These are phyloP conservation scores for Hevea brasiliensis DNA, from an alignment of 345 rosid species.

Conservation along the genomic window DNA sequence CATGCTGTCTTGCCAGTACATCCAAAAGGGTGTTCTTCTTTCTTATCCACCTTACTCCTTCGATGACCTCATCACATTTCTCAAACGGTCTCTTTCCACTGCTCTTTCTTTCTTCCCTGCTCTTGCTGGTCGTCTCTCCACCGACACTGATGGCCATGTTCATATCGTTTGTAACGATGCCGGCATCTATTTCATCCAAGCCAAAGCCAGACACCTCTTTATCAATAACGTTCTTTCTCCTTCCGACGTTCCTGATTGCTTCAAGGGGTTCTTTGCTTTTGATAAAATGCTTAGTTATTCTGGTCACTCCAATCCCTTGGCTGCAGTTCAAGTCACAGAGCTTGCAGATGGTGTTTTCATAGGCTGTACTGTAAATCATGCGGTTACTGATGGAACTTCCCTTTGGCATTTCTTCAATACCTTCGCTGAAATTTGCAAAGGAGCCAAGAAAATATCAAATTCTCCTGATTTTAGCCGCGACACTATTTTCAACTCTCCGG, in stretches of 20 bases:
- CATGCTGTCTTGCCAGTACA: conserved; percentile 97
- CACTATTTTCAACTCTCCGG: conserved; percentile 61
- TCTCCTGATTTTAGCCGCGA: conserved; percentile 63
- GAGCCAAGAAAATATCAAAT: conserved; percentile 55
- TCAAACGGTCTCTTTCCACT: conserved; percentile 63
- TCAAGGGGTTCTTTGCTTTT: conserved; percentile 71
- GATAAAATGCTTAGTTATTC: conserved; percentile 72
- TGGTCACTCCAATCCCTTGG: conserved; percentile 71
- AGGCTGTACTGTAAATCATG: conserved; percentile 79
- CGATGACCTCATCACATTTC: conserved; percentile 42
- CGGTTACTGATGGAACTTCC: conserved; percentile 88
- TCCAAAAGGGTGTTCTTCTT: conserved; percentile 89
- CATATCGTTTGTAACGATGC: conserved; percentile 69
- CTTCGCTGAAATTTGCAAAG: conserved; percentile 69
- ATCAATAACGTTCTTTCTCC: conserved; percentile 44
- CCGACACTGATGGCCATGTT: conserved; percentile 60
- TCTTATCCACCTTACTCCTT: conserved; percentile 44
- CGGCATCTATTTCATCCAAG: conserved; percentile 67
- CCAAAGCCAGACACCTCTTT: conserved; percentile 48
- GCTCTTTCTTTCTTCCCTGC: conserved; percentile 77
- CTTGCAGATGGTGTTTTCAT: conserved; percentile 70
- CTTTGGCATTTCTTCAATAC: conserved; percentile 96
- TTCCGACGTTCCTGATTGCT: conserved; percentile 52
- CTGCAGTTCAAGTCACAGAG: conserved; percentile 86
- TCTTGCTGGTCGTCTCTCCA: conserved; percentile 78